A percentile compares a stretch with the other conserved stretches of the same genome.
Evolutionary conservation across 1,139 yeast genomes (phyloP).

Genomic region (Meyerozyma sp.): DNA sequence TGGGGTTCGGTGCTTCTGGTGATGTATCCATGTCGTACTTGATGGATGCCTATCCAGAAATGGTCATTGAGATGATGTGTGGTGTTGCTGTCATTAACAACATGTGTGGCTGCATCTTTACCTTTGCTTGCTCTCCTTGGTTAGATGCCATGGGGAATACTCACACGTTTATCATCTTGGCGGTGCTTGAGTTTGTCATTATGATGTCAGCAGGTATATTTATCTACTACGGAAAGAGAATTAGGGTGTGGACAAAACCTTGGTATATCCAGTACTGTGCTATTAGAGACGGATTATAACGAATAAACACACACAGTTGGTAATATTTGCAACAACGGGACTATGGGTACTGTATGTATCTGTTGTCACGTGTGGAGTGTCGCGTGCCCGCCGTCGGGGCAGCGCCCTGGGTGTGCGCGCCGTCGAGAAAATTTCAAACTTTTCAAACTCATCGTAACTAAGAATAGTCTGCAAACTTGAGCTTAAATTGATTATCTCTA

Average conservation of each 20-base stretch:
- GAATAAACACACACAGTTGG: neutral
- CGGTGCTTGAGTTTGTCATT: slow-evolving; percentile 24
- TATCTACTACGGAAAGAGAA: slow-evolving; percentile 29
- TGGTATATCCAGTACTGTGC: slow-evolving; percentile 23
- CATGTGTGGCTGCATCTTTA: slow-evolving; percentile 32
- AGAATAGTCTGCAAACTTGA: slow-evolving; percentile 74
- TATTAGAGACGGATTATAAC: slow-evolving; percentile 13
- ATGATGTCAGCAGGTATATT: slow-evolving; percentile 24
- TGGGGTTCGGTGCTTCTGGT: slow-evolving; percentile 34
- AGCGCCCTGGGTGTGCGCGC: slow-evolving; percentile 1
- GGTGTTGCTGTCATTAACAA: slow-evolving; percentile 34
- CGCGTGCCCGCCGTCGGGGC: neutral
- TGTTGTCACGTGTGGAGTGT: neutral
- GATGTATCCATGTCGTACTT: slow-evolving; percentile 35
- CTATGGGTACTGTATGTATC: neutral
- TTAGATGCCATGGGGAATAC: slow-evolving; percentile 26
- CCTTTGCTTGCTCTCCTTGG: slow-evolving; percentile 39
- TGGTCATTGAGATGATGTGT: slow-evolving; percentile 34
- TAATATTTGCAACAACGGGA: neutral
- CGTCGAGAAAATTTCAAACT: neutral
- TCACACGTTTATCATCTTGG: slow-evolving; percentile 30
- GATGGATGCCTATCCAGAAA: slow-evolving; percentile 36
- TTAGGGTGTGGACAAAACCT: slow-evolving; percentile 30
- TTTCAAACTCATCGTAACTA: slow-evolving; percentile 17
- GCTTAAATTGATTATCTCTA: slow-evolving; percentile 45